These are phyloP conservation scores for Colletotrichum sp. DNA, from an alignment of 2,329 filamentous ascomycete species.

Conservation along the genomic window DNA sequence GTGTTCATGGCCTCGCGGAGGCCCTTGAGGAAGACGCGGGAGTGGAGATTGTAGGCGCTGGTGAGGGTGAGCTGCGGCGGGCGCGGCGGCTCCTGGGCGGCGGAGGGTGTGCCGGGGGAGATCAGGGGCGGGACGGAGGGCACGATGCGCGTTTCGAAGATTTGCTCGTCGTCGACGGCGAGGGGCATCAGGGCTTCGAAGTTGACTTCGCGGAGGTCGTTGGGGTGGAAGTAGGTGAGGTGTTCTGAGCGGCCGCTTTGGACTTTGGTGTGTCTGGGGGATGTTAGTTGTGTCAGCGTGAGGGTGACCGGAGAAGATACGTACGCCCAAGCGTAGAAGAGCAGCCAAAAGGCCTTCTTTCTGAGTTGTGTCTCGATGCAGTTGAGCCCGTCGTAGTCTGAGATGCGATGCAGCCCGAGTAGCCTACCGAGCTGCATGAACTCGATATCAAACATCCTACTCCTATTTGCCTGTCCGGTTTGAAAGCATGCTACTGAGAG, in stretches of 20 bases:
- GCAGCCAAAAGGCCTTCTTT: slow-evolving; percentile 40
- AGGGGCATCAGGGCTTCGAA: slow-evolving; percentile 35
- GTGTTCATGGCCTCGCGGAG: slow-evolving; percentile 19
- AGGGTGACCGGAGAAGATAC: not conserved
- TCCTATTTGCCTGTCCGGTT: slow-evolving; percentile 37
- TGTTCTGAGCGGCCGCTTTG: slow-evolving; percentile 25
- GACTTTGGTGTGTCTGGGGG: slow-evolving; percentile 21
- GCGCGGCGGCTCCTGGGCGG: not conserved
- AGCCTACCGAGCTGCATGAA: slow-evolving; percentile 36
- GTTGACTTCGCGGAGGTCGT: slow-evolving; percentile 30
- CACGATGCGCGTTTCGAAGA: slow-evolving; percentile 25
- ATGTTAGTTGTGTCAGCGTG: not conserved
- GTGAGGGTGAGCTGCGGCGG: slow-evolving; percentile 23
- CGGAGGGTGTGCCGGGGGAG: not conserved
- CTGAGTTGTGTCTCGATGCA: slow-evolving; percentile 37
- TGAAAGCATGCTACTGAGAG: slow-evolving; percentile 36
- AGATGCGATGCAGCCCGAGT: slow-evolving; percentile 33
- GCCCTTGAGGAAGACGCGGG: slow-evolving; percentile 29
- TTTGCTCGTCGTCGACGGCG: slow-evolving; percentile 35
- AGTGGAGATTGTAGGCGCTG: slow-evolving; percentile 32
- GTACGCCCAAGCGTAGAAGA: slow-evolving; percentile 34
- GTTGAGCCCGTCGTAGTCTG: slow-evolving; percentile 33
- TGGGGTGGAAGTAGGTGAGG: slow-evolving; percentile 32
- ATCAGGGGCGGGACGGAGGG: slow-evolving; percentile 3
- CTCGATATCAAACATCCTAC: slow-evolving; percentile 40